A percentile compares a stretch with the other conserved stretches of the same genome.
phyloP scores from a whole-genome alignment of 163 green algal genomes.

The Chlamydomonas reinhardtii region DNA sequence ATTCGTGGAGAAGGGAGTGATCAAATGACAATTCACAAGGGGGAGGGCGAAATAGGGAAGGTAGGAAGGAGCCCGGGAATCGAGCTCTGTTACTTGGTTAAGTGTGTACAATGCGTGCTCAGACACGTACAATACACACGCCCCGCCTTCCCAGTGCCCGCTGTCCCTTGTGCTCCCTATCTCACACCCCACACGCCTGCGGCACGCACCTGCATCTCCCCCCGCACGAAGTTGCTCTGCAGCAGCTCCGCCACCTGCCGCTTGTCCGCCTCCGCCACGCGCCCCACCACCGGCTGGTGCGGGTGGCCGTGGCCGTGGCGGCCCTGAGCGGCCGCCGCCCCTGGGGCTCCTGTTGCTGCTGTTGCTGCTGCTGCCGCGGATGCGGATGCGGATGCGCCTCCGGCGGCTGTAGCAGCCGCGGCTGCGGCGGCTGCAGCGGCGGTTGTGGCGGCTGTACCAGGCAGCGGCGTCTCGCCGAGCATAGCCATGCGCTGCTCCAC shows the following conservation, averaged over 20 bases:
- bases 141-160: too few species aligned
- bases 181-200: too few species aligned
- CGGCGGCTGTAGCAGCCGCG: not conserved
- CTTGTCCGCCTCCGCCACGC: conserved; percentile 77
- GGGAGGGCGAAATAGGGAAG: too few species aligned
- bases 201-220: conserved; percentile 61
- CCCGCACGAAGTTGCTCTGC: conserved; percentile 75
- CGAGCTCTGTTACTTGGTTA: too few species aligned
- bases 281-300: not conserved
- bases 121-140: too few species aligned
- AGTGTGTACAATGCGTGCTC: too few species aligned
- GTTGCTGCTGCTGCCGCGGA: conserved; percentile 5
- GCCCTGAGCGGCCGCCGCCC: not conserved
- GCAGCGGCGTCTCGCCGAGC: conserved; percentile 80
- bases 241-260: conserved; percentile 72
- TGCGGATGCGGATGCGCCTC: not conserved
- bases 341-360: conserved; percentile 3
- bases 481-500: conserved; percentile 70
- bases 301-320: too few species aligned
- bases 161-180: too few species aligned
- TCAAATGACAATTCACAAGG: too few species aligned
- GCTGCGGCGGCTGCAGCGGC: conserved; percentile 24
- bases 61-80: too few species aligned
- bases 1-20: too few species aligned
- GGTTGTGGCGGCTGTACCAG: conserved; percentile 22